Evolutionary conservation across 2,329 filamentous ascomycete genomes (phyloP).

Genomic region (Xylariaceae sp.): DNA sequence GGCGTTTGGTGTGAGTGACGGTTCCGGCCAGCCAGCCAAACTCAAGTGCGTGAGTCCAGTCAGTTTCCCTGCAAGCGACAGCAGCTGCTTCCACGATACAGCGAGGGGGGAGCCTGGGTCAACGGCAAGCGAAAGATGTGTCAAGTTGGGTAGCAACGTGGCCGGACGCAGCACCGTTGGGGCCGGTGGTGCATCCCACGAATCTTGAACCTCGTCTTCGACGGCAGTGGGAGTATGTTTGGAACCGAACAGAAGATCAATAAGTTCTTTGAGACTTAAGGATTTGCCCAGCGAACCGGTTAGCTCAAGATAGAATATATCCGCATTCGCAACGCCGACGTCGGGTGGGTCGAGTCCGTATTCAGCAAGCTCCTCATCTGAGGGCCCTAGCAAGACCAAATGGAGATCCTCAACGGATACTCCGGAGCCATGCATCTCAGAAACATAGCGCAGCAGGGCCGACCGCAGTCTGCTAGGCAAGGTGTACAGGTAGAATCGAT

Average conservation of each 20-base stretch:
- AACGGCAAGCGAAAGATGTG: conserved; percentile 57
- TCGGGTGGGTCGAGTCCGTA: conserved; percentile 28
- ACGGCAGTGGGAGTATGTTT: conserved; percentile 6
- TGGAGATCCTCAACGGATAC: conserved; percentile 49
- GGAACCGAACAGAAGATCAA: conserved; percentile 47
- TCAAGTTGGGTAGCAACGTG: conserved; percentile 52
- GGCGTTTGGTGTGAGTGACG: conserved; percentile 53
- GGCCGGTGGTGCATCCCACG: conserved; percentile 46
- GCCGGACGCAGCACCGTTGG: conserved; percentile 19
- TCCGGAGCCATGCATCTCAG: conserved; percentile 41
- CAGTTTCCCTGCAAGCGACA: conserved; percentile 50
- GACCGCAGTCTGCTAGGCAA: conserved; percentile 51
- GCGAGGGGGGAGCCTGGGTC: conserved; percentile 32
- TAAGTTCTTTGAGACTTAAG: conserved; percentile 49
- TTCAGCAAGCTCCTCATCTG: conserved; percentile 25
- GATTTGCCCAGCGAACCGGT: conserved; percentile 48
- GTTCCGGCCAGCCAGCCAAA: conserved; percentile 59
- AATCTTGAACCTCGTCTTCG: conserved; percentile 40
- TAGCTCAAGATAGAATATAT: conserved; percentile 52
- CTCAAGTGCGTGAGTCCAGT: conserved; percentile 56
- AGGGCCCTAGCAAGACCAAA: conserved; percentile 31
- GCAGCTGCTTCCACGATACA: conserved; percentile 56
- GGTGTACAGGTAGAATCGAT: conserved; percentile 53
- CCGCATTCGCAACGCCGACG: conserved; percentile 36
- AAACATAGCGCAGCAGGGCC: conserved; percentile 49